Base-by-base conservation (phyloP, 805 yeast species). In the Candida hungchunana region DNA sequence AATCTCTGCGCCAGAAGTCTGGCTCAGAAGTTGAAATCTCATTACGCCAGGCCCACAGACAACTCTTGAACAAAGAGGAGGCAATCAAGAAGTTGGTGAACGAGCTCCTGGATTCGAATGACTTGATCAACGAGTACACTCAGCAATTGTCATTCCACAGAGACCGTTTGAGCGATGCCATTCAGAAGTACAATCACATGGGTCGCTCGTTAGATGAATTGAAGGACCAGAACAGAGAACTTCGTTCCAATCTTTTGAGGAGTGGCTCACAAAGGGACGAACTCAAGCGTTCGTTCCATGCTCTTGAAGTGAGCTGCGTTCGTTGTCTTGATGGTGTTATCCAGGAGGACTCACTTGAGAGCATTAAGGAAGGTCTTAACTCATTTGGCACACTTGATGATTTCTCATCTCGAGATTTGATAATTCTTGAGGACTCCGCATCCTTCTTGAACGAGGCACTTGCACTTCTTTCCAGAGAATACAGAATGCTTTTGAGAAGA, bases 291-390 rank as follows among this genome's bases (percentile, higher is more conserved):
- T 25, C 37, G 2, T 35, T 39, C 32, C 37, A 39, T 30, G 26
- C 43, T 9, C 40, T 39, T 36, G 43, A 35, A 22, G 40, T 39
- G 7, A 32, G 37, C 18, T 39, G 43, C 26, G 40, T 39, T n/a
- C 33, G 39, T 8, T 39, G 40, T 18, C 43, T 39, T 29, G 40
- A 39, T 21, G 43, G 43, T 9, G 29, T 39, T 8, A 36, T 39
- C 13, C 39, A 39, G 19, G 40, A 39, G 29, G 43, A 39, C 7
- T 39, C 43, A 2, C 34, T 39, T 26, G 40, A 35, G 11, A 27
- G 43, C 3, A 39, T 39, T 18, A 39, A 39, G 15, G 37, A 36
- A 18, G 40, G 39, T 1, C 43, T 39, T 21, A 36, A 35, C 14
- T 10, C 43, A 5, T 34, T 39, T 17, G 29, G 19, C 1, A 25